Percentiles rank a stretch among this genome's conserved stretches.
These are phyloP conservation scores for Trametes gibbosa DNA, from an alignment of 768 basidiomycete species.

Conservation along the genomic window DNA sequence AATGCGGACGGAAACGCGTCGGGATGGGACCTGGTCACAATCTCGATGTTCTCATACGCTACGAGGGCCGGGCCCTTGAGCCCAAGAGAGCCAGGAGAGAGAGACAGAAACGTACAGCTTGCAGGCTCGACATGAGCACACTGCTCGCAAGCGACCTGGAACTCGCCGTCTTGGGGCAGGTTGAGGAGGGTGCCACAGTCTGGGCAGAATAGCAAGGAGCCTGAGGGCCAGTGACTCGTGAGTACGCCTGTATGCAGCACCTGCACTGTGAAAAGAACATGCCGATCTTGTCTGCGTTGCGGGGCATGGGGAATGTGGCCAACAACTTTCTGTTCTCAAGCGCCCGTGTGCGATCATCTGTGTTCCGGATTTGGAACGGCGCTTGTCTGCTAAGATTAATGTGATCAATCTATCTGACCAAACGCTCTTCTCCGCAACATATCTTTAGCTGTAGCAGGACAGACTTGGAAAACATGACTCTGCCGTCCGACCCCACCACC, in stretches of 20 bases:
- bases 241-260: not conserved
- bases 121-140: conserved; percentile 87
- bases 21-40: conserved; percentile 86
- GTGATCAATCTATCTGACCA: conserved; percentile 23
- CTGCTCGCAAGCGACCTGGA: conserved; percentile 80
- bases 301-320: conserved; percentile 20
- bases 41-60: conserved; percentile 93
- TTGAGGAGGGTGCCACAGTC: conserved; percentile 88
- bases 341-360: not conserved
- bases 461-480: not conserved
- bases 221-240: conserved; percentile 36
- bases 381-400: not conserved
- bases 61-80: not conserved
- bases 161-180: conserved; percentile 72
- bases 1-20: conserved; percentile 92
- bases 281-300: conserved; percentile 50
- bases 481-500: conserved; percentile 57
- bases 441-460: too few species aligned
- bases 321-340: conserved; percentile 5
- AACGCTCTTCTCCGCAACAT: not conserved
- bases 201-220: conserved; percentile 93
- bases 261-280: conserved; percentile 16
- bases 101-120: conserved; percentile 58
- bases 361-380: not conserved
- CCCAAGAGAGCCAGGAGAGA: not conserved